Base-by-base conservation (phyloP, 352 stramenopile genomes). In the Pythium myriotylum region DNA sequence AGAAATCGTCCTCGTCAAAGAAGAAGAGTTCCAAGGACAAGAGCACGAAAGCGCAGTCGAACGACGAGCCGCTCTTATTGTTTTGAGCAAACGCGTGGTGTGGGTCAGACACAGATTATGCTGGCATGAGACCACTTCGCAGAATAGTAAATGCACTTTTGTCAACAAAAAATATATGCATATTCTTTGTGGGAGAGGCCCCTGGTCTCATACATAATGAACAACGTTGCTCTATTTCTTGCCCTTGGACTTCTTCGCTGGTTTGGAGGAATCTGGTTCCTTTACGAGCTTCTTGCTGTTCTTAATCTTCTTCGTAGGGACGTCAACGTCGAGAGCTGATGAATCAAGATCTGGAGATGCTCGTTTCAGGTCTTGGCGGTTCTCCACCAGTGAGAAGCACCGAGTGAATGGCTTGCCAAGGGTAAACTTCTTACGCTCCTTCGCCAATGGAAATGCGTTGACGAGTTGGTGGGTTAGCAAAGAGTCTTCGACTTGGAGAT, bases 381-480 rank as follows among this genome's bases (percentile, higher is more conserved):
- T 63, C 48, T 89, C 70, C 14, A 93, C 72, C 10, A 93, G 70
- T 29, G 84, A 91, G 43, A 91, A 90, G 49, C 77, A 88, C 46
- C 78, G 77, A 39, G 79, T 70, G 55, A 93, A 93, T 0, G 84
- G 84, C 59, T 91, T 91, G 42, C 74, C 84, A 13, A 93, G 70
- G 41, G 78, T 73, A 24, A 87, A 91, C 6, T 74, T 80, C 45
- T 76, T 70, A 47, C 80, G 84, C 51, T 93, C 68, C 29, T 72
- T 68, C 1, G 78, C 73, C 6, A 77, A 53, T 17, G 84, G 81
- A 52, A 93, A 81, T 10, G 84, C 84, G 49, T 93, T 93, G 53
- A 89, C 81, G 27, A 93, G 72, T 63, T 91, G 84, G n/a, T 81
- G 70, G 20, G 84, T 84, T 14, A 91, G 74, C 68, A 88, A 70